These are phyloP conservation scores for Amanita subjunquillea DNA, from an alignment of 768 basidiomycete species.

Conservation along the genomic window DNA sequence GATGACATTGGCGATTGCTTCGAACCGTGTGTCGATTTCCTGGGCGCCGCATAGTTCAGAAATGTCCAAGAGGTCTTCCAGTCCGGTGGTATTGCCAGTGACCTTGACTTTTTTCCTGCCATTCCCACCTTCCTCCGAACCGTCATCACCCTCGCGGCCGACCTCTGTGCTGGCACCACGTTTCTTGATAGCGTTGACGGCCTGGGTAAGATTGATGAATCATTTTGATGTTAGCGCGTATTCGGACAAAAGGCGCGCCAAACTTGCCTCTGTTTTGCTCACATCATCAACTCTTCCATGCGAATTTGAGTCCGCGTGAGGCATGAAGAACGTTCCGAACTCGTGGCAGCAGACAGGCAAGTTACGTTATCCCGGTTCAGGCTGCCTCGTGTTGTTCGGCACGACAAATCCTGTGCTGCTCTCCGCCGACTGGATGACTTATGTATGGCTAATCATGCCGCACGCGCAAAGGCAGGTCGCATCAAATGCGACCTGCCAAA, in stretches of 20 bases:
- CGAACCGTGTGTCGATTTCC: conserved; percentile 36
- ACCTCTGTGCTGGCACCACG: background rate
- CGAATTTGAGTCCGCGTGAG: background rate
- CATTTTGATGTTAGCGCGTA: background rate
- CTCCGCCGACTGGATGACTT: background rate
- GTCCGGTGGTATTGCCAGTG: background rate
- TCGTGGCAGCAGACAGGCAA: conserved; percentile 1
- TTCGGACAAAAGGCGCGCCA: too few relatives aligned
- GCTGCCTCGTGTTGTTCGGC: background rate
- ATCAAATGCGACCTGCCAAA: background rate
- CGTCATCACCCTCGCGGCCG: background rate
- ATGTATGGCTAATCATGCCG: background rate
- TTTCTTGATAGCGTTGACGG: background rate
- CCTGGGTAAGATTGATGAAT: background rate
- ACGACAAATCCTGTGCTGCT: background rate
- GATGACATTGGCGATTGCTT: conserved; percentile 33
- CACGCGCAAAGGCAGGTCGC: background rate
- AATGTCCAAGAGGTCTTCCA: conserved; percentile 35
- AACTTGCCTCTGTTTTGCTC: too few relatives aligned
- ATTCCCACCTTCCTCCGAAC: too few relatives aligned
- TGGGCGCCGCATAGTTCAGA: conserved; percentile 21
- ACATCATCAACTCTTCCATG: background rate
- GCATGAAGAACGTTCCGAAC: background rate
- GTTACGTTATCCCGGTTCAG: background rate
- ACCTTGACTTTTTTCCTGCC: background rate